Evolutionary conservation across 2,329 filamentous ascomycete genomes (phyloP), one percentile per base, ranked within the genome.

Genomic region (Arthrobotrys musiformis): DNA sequence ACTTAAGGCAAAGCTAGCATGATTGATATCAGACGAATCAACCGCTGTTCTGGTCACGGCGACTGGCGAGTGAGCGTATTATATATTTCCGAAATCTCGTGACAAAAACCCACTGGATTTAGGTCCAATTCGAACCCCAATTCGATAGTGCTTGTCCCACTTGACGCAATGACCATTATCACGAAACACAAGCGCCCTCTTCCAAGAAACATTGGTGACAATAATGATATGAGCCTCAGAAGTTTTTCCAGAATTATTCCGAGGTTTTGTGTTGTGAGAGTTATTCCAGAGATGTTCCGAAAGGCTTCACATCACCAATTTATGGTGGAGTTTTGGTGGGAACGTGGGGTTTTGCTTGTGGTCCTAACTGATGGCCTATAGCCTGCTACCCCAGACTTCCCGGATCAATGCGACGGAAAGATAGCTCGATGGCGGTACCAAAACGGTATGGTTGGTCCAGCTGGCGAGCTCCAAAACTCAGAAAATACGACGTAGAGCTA

Each of bases 351-450:
- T 66, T 26, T 54, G 15, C 30, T 46, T 30, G 24, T 44, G 64
- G 26, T 35, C 37, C 44, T 50, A 76, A 50, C 22, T 56, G 37
- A 26, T 26, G 30, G 4, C 60, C 19, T 58, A 64, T 58, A 66
- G 56, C 30, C 44, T 62, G 68, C 70, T 74, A 74, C 61, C 70
- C 70, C 70, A 68, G 62, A 75, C 70, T 67, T 50, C 30, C 54
- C 62, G 70, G 70, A 68, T 75, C 70, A 76, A 76, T 64, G 50
- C 26, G 58, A 30, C 72, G 72, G 72, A 76, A 76, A 76, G 72
- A 76, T 76, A 76, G 64, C 72, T 76, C n/a, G 42, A 50, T 35
- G 30, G 50, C 37, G 52, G 60, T 30, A 76, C 70, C 46, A 70
- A 76, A 76, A 46, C 42, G 72, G 64, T 17, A 76, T 76, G 64